Base-by-base conservation (phyloP, 805 yeast species). In the Yarrowia bubula region DNA sequence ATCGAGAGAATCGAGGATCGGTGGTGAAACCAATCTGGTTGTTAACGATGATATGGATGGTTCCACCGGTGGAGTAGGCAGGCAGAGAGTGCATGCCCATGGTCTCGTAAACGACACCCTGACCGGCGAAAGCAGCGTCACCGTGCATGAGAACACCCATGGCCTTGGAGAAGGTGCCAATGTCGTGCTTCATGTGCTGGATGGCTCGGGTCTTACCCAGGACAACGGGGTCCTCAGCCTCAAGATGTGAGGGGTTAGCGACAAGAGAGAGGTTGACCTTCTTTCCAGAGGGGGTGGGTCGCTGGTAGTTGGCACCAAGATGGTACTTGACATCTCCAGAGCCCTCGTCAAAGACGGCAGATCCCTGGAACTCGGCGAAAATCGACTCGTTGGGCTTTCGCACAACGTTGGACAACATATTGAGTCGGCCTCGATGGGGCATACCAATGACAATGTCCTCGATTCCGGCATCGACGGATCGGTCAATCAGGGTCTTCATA, bases 21-120 rank as follows among this genome's bases (percentile, higher is more conserved):
- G 99, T 95, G 70, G 99, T 95, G 86, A 95, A 95, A 78, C 99
- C 99, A 77, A 95, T 93, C 84, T 95, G 99, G 82, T 95, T 95
- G 81, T 95, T 95, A 69, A 95, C 92, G 74, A 95, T 92, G 70
- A 95, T 85, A 79, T 95, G 99, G 71, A 95, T 83, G 62, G 98
- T 92, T 83, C 99, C 99, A 81, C 99, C 99, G 57, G 98, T 92
- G 61, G 97, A 85, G 81, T 90, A 95, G 71, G 95, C 97, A 71
- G 97, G 97, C 75, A 95, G 84, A 72, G 86, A 85, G 72, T 90
- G 84, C 80, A 95, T 89, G 66, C 98, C 98, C 89, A 93, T 87
- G 64, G 99, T 93, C 82, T 95, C 99, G 80, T 95, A 95, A 66
- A 95, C 98, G 66, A 95, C 96, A 86, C 99, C 99, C 81, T 95